These are phyloP conservation scores for Globisporangium mamillatum DNA, from an alignment of 352 stramenopile genomes.

Conservation along the genomic window DNA sequence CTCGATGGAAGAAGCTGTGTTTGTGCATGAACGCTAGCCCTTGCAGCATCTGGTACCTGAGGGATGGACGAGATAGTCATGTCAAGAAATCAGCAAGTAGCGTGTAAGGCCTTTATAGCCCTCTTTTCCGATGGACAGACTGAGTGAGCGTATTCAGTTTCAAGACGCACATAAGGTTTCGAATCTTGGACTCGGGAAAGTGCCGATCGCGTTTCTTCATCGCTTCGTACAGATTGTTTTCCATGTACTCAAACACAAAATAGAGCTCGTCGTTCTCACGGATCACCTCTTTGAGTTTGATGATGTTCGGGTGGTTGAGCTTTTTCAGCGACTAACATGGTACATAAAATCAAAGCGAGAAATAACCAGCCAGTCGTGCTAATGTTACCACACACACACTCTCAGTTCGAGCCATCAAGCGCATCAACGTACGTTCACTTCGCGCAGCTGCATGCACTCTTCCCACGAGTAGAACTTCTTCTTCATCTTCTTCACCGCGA, in stretches of 20 bases:
- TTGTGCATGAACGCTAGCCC: constrained; percentile 98
- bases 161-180: constrained; percentile 92
- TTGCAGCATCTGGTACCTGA: constrained; percentile 94
- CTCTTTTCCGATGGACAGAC: background rate
- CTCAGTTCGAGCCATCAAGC: background rate
- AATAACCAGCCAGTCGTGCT: background rate
- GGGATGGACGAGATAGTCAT: background rate
- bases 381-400: background rate
- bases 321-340: constrained; percentile 87
- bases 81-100: background rate
- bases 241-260: constrained; percentile 99
- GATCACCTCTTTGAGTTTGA: constrained; percentile 98
- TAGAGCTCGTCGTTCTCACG: constrained; percentile 96
- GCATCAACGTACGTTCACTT: constrained; percentile 91
- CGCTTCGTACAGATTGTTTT: constrained; percentile 96
- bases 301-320: constrained; percentile 97
- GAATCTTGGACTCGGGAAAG: constrained; percentile 93
- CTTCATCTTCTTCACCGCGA: constrained; percentile 98
- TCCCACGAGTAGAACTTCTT: constrained; percentile 97
- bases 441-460: constrained; percentile 95
- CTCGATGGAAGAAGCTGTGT: constrained; percentile 97
- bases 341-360: background rate
- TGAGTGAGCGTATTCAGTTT: too few relatives aligned
- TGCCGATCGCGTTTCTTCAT: constrained; percentile 92
- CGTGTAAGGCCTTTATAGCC: background rate